These are phyloP conservation scores for Schwanniomyces occidentalis DNA, from an alignment of 805 yeast genomes.

Conservation along the genomic window DNA sequence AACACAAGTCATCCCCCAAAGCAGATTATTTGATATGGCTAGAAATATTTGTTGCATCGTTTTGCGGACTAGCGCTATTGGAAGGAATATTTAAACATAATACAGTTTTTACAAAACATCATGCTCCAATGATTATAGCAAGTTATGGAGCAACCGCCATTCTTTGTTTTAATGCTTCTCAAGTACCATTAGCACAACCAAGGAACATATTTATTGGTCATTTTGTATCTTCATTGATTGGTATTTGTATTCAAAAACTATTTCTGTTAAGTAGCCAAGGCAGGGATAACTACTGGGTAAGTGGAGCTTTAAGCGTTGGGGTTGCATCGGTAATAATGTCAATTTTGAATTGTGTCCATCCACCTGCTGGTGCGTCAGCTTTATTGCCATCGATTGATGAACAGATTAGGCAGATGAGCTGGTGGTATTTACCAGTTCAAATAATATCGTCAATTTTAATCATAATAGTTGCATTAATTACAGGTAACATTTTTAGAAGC, in stretches of 20 bases:
- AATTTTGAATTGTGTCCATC: conserved; percentile 58
- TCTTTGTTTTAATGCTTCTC: conserved; percentile 54
- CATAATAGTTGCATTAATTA: conserved; percentile 49
- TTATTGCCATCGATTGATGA: conserved; percentile 54
- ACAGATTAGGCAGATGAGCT: conserved; percentile 49
- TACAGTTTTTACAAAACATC: conserved; percentile 39
- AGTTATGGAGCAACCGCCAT: conserved; percentile 66
- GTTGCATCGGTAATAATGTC: conserved; percentile 55
- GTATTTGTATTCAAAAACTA: conserved; percentile 54
- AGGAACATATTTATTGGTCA: conserved; percentile 59
- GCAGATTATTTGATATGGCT: conserved; percentile 46
- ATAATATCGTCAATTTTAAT: conserved; percentile 50
- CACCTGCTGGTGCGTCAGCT: conserved; percentile 75
- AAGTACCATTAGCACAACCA: conserved; percentile 65
- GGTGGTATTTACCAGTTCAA: conserved; percentile 66
- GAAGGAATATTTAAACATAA: conserved; percentile 47
- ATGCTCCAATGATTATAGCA: conserved; percentile 53
- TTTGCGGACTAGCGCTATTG: conserved; percentile 45
- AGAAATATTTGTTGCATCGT: conserved; percentile 46
- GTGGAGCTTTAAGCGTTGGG: conserved; percentile 60
- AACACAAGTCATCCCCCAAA: conserved; percentile 25
- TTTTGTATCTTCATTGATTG: conserved; percentile 51
- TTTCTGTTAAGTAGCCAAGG: conserved; percentile 48
- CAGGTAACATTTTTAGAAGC: conserved; percentile 51
- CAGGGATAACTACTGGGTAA: conserved; percentile 50